phyloP scores from a whole-genome alignment of 176 grass and related monocot genomes.

The Guadua angustifolia region DNA sequence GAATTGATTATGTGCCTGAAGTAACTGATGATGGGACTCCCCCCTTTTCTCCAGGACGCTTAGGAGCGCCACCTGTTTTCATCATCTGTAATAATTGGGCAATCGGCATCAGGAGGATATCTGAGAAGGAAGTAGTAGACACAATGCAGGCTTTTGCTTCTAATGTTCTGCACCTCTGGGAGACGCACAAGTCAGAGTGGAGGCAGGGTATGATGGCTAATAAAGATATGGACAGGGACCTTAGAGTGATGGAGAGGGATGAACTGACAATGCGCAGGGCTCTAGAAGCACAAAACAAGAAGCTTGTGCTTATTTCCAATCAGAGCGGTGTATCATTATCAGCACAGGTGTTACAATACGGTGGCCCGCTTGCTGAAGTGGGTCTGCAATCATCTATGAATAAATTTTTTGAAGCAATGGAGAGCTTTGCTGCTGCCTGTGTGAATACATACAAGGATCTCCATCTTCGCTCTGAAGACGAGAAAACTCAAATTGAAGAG shows the following conservation, averaged over 20 bases:
- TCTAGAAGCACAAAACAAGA: constrained; percentile 49
- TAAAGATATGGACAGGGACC: constrained; percentile 49
- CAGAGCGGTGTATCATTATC: constrained; percentile 46
- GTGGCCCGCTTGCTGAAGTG: constrained; percentile 13
- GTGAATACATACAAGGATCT: constrained; percentile 56
- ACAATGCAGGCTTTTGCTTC: constrained; percentile 53
- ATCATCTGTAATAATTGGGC: constrained; percentile 70
- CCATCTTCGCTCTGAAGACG: constrained; percentile 48
- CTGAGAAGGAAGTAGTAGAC: constrained; percentile 42
- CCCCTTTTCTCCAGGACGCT: constrained; percentile 68
- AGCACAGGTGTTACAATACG: constrained; percentile 11
- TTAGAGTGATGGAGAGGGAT: constrained; percentile 59
- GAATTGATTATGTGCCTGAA: constrained; percentile 66
- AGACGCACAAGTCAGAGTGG: constrained; percentile 53
- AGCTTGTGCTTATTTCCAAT: constrained; percentile 41
- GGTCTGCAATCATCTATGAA: constrained; percentile 51
- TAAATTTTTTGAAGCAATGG: constrained; percentile 65
- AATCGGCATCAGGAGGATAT: constrained; percentile 45
- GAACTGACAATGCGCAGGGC: constrained; percentile 50
- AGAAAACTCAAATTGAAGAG: constrained; percentile 21
- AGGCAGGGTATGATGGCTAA: constrained; percentile 55
- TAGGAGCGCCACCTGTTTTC: constrained; percentile 78
- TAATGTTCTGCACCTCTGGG: constrained; percentile 54
- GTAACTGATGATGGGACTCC: constrained; percentile 63
- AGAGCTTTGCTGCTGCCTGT: constrained; percentile 48